Conservation (phyloP, 2,329 filamentous ascomycete species). For the Pestalotiopsis sp. region DNA sequence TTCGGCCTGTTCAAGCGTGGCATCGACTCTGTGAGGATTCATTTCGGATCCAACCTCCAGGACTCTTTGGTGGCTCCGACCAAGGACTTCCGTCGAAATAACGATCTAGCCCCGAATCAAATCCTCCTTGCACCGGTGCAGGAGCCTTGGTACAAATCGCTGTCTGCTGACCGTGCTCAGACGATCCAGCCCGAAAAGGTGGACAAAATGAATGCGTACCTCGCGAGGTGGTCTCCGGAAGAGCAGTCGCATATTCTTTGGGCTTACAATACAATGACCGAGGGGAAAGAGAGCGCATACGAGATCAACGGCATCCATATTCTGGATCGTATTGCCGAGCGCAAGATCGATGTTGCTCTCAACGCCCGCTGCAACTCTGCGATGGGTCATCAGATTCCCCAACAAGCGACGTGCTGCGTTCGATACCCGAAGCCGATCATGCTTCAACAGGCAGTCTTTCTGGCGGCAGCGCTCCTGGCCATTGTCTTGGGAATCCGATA, state of each 20-base stretch:
- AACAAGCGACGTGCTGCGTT: slow-evolving; percentile 56
- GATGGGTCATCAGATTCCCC: slow-evolving; percentile 40
- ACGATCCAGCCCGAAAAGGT: slow-evolving; percentile 53
- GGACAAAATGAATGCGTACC: slow-evolving; percentile 53
- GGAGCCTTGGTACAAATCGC: slow-evolving; percentile 43
- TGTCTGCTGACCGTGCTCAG: slow-evolving; percentile 42
- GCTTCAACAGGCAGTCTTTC: slow-evolving; percentile 37
- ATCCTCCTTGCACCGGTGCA: slow-evolving; percentile 48
- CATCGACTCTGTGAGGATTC: slow-evolving; percentile 47
- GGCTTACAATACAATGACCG: slow-evolving; percentile 53
- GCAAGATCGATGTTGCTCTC: slow-evolving; percentile 55
- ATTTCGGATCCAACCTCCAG: slow-evolving; percentile 30
- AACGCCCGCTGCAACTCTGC: slow-evolving; percentile 57
- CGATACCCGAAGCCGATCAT: slow-evolving; percentile 40
- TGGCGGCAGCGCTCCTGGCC: slow-evolving; percentile 31
- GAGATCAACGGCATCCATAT: slow-evolving; percentile 53
- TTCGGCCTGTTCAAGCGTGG: slow-evolving; percentile 47
- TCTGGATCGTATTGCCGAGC: slow-evolving; percentile 44
- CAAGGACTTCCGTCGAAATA: slow-evolving; percentile 13
- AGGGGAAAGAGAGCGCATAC: slow-evolving; percentile 37
- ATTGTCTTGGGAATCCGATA: slow-evolving; percentile 16
- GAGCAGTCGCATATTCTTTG: slow-evolving; percentile 48
- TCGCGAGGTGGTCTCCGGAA: slow-evolving; percentile 44
- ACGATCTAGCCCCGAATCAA: slow-evolving; percentile 25
- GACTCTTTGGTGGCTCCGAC: slow-evolving; percentile 22